Evolutionary conservation across 129 eudicot genomes (phyloP).

Genomic region (Centella asiatica): DNA sequence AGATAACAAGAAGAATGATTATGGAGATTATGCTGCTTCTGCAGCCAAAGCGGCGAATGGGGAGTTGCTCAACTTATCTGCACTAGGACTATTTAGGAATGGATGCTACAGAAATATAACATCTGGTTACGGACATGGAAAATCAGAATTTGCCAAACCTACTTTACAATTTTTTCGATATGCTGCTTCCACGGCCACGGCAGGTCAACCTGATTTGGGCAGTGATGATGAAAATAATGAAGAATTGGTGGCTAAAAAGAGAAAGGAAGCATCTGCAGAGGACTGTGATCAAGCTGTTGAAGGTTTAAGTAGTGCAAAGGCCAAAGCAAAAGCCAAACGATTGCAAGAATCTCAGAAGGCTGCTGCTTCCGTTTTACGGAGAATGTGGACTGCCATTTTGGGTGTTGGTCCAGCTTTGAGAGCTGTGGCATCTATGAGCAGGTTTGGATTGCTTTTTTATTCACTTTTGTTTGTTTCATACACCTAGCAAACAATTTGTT

Average conservation of each 20-base stretch:
- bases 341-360: slow-evolving; percentile 48
- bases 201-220: slow-evolving; percentile 53
- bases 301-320: slow-evolving; percentile 68
- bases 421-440: slow-evolving; percentile 84
- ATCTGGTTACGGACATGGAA: slow-evolving; percentile 19
- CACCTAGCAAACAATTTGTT: too few relatives aligned
- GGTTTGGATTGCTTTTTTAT: too few relatives aligned
- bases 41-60: slow-evolving; percentile 19
- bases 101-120: slow-evolving; percentile 16
- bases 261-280: slow-evolving; percentile 89
- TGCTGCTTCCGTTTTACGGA: slow-evolving; percentile 45
- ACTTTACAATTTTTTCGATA: slow-evolving; percentile 30
- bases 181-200: slow-evolving; percentile 51
- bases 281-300: slow-evolving; percentile 97
- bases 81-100: slow-evolving; percentile 22
- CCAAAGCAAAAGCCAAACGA: slow-evolving; percentile 78
- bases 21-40: too few relatives aligned
- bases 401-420: slow-evolving; percentile 91
- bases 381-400: slow-evolving; percentile 54
- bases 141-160: slow-evolving; percentile 19
- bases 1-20: slow-evolving; percentile 23
- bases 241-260: slow-evolving; percentile 38
- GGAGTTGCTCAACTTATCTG: slow-evolving; percentile 16
- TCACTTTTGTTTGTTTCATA: too few relatives aligned
- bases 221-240: slow-evolving; percentile 48